Percentiles rank a stretch among this genome's conserved stretches.
phyloP scores from a whole-genome alignment of 73 alveolate genomes.

The Paramecium sonneborni region DNA sequence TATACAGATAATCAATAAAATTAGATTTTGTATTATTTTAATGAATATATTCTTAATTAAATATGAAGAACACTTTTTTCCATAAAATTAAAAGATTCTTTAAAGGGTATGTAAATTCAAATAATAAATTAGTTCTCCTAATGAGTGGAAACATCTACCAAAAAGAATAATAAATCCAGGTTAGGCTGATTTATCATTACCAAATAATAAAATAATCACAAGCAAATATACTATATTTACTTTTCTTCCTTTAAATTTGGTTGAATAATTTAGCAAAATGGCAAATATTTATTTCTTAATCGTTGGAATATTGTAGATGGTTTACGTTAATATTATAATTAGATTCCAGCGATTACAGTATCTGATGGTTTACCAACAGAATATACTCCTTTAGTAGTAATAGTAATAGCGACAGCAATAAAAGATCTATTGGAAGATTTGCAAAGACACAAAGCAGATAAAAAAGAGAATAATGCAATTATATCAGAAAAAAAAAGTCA shows the following conservation, averaged over 20 bases:
- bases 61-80: background rate
- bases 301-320: constrained; percentile 50
- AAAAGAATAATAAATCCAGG: background rate
- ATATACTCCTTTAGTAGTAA: constrained; percentile 22
- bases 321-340: background rate
- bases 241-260: constrained; percentile 14
- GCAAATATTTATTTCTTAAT: constrained; percentile 34
- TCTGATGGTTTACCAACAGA: constrained; percentile 54
- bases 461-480: constrained; percentile 75
- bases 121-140: constrained; percentile 14
- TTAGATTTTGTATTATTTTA: background rate
- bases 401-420: constrained; percentile 54
- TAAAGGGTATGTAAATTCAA: background rate
- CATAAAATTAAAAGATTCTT: background rate
- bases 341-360: constrained; percentile 57
- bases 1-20: background rate
- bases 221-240: constrained; percentile 5
- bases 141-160: constrained; percentile 7
- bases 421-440: constrained; percentile 70
- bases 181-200: background rate
- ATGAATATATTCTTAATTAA: background rate
- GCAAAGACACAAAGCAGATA: constrained; percentile 83
- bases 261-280: constrained; percentile 37
- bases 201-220: constrained; percentile 17
- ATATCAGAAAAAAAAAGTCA: background rate